Evolutionary conservation across 1,284 basidiomycete species (phyloP).

Genomic region (Puccinia polysora): DNA sequence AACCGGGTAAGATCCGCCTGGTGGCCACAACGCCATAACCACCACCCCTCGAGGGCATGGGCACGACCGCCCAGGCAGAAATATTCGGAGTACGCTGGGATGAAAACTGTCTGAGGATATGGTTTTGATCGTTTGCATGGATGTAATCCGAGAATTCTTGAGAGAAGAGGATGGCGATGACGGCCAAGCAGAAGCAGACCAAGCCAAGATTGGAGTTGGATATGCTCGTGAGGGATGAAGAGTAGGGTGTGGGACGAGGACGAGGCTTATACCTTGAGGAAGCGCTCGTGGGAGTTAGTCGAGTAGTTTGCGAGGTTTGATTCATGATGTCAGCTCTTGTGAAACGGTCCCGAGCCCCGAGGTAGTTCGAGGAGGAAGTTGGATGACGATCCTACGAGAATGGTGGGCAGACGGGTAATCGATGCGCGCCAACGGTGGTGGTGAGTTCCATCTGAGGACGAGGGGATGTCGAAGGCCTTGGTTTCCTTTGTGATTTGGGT

Average conservation of each 20-base stretch:
- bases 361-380: too few relatives aligned
- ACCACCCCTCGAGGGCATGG: slow-evolving; percentile 15
- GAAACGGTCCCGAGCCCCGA: too few relatives aligned
- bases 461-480: too few relatives aligned
- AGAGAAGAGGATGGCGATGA: slow-evolving; percentile 33
- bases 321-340: too few relatives aligned
- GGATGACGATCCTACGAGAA: too few relatives aligned
- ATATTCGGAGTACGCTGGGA: slow-evolving; percentile 22
- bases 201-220: slow-evolving; percentile 29
- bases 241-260: background rate
- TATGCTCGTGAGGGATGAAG: slow-evolving; percentile 7
- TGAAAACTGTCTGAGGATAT: slow-evolving; percentile 22
- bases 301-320: too few relatives aligned
- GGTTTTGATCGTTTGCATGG: slow-evolving; percentile 30
- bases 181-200: slow-evolving; percentile 18
- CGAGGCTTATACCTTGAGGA: too few relatives aligned
- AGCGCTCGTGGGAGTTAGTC: too few relatives aligned
- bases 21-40: slow-evolving; percentile 37
- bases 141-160: slow-evolving; percentile 28
- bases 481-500: too few relatives aligned
- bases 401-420: too few relatives aligned
- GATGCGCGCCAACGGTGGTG: too few relatives aligned
- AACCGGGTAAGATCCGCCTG: slow-evolving; percentile 33
- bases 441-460: too few relatives aligned
- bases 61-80: slow-evolving; percentile 22